Base-by-base conservation (phyloP, 495 filamentous ascomycete species). In the Neurospora intermedia region DNA sequence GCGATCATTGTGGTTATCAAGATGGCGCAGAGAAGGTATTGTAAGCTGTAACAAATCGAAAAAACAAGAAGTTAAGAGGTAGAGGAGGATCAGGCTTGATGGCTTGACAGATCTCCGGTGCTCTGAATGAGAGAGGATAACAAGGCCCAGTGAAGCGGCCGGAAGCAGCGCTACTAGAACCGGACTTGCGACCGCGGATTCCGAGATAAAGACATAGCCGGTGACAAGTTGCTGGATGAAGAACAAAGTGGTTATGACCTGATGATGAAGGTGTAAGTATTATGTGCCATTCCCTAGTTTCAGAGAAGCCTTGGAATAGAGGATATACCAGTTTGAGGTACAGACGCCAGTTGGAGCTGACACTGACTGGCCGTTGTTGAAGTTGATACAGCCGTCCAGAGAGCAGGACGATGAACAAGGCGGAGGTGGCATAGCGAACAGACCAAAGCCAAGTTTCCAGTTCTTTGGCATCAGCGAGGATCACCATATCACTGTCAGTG, bases 41-140 rank as follows among this genome's bases (percentile, higher is more conserved):
- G 69, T 75, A 15, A 78, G 62, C 15, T 71, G 27, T 10, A 78
- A 16, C 15, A 18, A 23, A 38, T 78, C 76, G 69, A 40, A 71
- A 3, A 74, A 15, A 31, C 69, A 31, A 18, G 73, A 71, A 6
- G 48, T 43, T 11, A 75, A 43, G 11, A 78, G 74, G 46, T 78
- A 78, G 4, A 74, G 8, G 6, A 69, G 42, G 15, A 72, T 70
- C 7, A 75, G 70, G 69, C 72, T 71, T 11, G 77, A 77, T 5
- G 77, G 77, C 38, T 38, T 70, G 0, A 23, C 39, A 3, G 42
- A 72, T 16, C 54, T 23, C 2, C 42, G 13, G 43, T 77, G 74
- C 69, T 77, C 76, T 10, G 73, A 13, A 1, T 39, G 46, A 39
- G 73, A 74, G 39, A 76, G 70, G 18, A 40, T 62, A 4, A 69